Evolutionary conservation across 1,284 basidiomycete species (phyloP).

Genomic region (Cutaneotrichosporon sp.): DNA sequence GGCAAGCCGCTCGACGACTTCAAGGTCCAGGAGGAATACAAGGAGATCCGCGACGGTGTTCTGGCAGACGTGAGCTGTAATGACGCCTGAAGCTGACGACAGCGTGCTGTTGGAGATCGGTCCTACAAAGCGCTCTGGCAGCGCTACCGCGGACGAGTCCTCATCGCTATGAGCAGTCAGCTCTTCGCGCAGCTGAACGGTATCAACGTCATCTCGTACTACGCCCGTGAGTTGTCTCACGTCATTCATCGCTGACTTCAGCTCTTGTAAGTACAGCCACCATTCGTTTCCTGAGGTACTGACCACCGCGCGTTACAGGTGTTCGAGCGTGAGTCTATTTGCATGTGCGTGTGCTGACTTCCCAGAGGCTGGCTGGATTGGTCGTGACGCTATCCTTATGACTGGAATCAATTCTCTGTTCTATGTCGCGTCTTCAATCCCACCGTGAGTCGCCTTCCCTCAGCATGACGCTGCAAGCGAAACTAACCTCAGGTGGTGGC

Average conservation of each 20-base stretch:
- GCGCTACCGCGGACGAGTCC: constrained; percentile 80
- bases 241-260: constrained; percentile 28
- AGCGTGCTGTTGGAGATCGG: constrained; percentile 72
- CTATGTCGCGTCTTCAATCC: constrained; percentile 78
- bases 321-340: constrained; percentile 67
- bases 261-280: constrained; percentile 43
- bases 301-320: constrained; percentile 62
- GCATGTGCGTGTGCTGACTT: constrained; percentile 25
- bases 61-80: constrained; percentile 65
- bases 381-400: constrained; percentile 95
- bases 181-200: constrained; percentile 95
- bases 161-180: constrained; percentile 97
- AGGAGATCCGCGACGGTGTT: constrained; percentile 89
- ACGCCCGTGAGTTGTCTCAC: constrained; percentile 62
- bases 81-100: not conserved
- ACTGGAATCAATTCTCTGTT: constrained; percentile 90
- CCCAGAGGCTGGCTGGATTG: constrained; percentile 92
- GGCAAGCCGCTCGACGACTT: constrained; percentile 75
- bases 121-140: constrained; percentile 84
- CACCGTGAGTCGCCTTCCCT: constrained; percentile 56
- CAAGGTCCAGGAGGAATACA: constrained; percentile 77
- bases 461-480: not conserved
- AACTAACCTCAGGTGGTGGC: constrained; percentile 64
- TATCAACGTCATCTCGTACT: constrained; percentile 93
- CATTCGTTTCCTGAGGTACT: constrained; percentile 17